Evolutionary conservation across 257 asterid genomes (phyloP).

Genomic region (Verbena officinalis): DNA sequence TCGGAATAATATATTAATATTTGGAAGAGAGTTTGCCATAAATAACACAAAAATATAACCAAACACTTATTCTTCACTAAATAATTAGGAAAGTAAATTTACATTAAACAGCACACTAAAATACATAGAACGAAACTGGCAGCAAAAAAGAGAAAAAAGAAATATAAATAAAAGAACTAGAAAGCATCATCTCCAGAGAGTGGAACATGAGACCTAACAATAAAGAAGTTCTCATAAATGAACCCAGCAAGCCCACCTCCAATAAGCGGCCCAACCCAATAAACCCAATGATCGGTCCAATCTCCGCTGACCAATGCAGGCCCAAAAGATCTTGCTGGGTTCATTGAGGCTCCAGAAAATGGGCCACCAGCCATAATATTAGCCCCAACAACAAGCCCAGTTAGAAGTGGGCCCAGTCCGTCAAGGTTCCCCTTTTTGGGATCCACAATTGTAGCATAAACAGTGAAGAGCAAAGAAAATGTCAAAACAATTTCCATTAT

Average conservation of each 20-base stretch:
- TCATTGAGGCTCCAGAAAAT: constrained; percentile 92
- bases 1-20: too few species aligned
- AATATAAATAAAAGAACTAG: constrained; percentile 20
- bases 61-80: too few species aligned
- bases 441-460: constrained; percentile 88
- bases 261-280: constrained; percentile 91
- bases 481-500: constrained; percentile 86
- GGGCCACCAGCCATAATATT: constrained; percentile 96
- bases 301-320: constrained; percentile 85
- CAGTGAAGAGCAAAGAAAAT: constrained; percentile 79
- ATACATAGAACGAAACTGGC: too few species aligned
- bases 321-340: constrained; percentile 93
- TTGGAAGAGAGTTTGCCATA: too few species aligned
- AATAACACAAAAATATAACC: too few species aligned
- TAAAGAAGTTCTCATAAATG: constrained; percentile 77
- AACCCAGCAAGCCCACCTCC: constrained; percentile 94
- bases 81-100: too few species aligned
- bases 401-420: constrained; percentile 83
- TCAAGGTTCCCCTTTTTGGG: constrained; percentile 83
- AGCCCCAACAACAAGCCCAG: constrained; percentile 92
- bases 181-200: constrained; percentile 48
- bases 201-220: constrained; percentile 58
- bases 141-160: too few species aligned
- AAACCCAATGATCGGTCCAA: constrained; percentile 95
- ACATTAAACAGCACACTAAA: too few species aligned